These are phyloP conservation scores for Phyllosticta ampelicida DNA, from an alignment of 2,329 filamentous ascomycete species.

Conservation along the genomic window DNA sequence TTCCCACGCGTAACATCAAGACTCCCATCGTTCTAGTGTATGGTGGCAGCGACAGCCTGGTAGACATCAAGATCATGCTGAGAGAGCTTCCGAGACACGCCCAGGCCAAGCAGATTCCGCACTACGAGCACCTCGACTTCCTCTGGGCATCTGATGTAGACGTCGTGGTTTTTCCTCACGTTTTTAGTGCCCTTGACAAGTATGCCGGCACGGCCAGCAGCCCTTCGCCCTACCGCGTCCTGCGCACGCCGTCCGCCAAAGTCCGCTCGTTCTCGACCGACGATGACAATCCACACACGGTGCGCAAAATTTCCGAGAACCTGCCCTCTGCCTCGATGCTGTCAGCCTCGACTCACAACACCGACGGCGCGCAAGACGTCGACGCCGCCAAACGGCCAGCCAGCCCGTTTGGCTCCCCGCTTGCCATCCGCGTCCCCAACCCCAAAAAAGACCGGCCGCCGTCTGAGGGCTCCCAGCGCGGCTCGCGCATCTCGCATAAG, in stretches of 20 bases:
- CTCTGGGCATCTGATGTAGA: constrained; percentile 86
- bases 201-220: constrained; percentile 30
- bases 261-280: constrained; percentile 1
- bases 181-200: constrained; percentile 76
- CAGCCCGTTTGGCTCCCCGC: background rate
- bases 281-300: constrained; percentile 5
- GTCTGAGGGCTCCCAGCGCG: constrained; percentile 3
- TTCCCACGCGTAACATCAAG: constrained; percentile 93
- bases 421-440: constrained; percentile 1
- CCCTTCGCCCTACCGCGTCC: constrained; percentile 2
- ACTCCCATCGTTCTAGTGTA: constrained; percentile 91
- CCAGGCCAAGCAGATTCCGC: constrained; percentile 72
- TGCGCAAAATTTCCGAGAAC: constrained; percentile 11
- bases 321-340: background rate
- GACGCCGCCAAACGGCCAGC: constrained; percentile 2
- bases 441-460: background rate
- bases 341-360: background rate
- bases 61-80: constrained; percentile 89
- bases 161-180: constrained; percentile 74
- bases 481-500: constrained; percentile 11
- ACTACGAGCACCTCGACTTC: constrained; percentile 96
- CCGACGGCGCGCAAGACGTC: background rate
- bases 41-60: constrained; percentile 83
- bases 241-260: constrained; percentile 1
- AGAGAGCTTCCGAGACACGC: constrained; percentile 78